A percentile compares a stretch with the other conserved stretches of the same genome.
Evolutionary conservation across 169 alveolate genomes (phyloP).

Genomic region (Plasmodium vivax): DNA sequence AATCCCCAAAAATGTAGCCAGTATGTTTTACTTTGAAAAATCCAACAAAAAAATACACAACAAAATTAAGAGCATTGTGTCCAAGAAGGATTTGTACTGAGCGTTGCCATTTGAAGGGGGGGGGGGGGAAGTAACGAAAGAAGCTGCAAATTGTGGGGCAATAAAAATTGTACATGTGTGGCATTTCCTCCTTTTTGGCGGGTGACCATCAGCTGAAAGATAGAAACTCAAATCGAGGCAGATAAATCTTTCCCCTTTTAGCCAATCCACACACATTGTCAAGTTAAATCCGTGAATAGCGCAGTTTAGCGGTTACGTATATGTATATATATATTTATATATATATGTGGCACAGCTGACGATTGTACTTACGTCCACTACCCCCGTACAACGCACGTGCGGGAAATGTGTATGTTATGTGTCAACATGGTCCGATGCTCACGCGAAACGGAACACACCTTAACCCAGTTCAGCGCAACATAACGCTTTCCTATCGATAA

Average conservation of each 20-base stretch:
- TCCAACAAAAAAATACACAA: constrained; percentile 41
- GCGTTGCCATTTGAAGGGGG: not conserved
- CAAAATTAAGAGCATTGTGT: constrained; percentile 50
- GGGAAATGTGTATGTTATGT: not conserved
- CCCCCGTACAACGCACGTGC: not conserved
- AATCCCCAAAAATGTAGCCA: constrained; percentile 23
- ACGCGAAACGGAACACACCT: not conserved
- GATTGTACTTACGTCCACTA: not conserved
- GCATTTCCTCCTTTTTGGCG: not conserved
- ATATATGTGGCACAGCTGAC: not conserved
- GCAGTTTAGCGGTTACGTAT: not conserved
- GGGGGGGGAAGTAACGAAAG: not conserved
- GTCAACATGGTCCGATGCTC: not conserved
- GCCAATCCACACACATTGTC: not conserved
- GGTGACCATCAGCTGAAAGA: not conserved
- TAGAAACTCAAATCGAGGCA: not conserved
- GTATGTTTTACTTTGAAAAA: constrained; percentile 37
- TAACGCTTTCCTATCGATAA: not conserved
- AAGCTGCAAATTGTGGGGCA: not conserved
- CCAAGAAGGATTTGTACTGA: constrained; percentile 53
- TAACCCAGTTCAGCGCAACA: not conserved
- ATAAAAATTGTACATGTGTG: not conserved
- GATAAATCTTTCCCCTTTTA: not conserved
- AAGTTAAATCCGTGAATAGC: not conserved
- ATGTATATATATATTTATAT: not conserved